phyloP scores from a whole-genome alignment of 2,329 filamentous ascomycete genomes.

The Hypoxylon sp. region DNA sequence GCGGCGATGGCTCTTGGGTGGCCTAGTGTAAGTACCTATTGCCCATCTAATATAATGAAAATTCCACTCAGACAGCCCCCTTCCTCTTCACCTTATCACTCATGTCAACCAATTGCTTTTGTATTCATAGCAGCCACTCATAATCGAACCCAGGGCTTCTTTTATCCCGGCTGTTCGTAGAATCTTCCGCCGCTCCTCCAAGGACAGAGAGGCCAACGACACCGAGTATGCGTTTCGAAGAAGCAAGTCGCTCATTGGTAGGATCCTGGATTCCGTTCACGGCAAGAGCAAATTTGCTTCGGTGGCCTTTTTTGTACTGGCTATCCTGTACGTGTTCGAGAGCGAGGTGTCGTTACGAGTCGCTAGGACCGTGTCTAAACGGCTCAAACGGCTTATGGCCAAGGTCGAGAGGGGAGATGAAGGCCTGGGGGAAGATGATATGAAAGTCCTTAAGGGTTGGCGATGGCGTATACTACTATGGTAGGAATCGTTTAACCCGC shows the following conservation, averaged over 20 bases:
- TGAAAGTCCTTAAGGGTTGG: constrained; percentile 66
- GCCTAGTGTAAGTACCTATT: constrained; percentile 59
- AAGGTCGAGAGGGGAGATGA: constrained; percentile 63
- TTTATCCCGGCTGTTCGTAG: constrained; percentile 65
- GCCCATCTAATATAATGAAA: neutral
- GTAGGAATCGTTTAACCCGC: constrained; percentile 46
- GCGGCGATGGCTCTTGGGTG: constrained; percentile 66
- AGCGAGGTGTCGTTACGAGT: constrained; percentile 70
- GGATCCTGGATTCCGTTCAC: constrained; percentile 61
- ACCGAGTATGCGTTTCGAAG: constrained; percentile 69
- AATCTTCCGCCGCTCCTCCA: constrained; percentile 62
- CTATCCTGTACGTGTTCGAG: constrained; percentile 69
- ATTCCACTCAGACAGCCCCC: neutral
- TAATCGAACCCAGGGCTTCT: constrained; percentile 55
- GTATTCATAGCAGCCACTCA: neutral
- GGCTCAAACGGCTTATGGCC: constrained; percentile 61
- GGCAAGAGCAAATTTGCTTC: constrained; percentile 62
- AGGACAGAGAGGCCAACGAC: constrained; percentile 60
- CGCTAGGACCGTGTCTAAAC: constrained; percentile 63
- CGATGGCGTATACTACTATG: constrained; percentile 67
- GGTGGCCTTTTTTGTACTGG: constrained; percentile 67
- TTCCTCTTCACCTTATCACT: neutral
- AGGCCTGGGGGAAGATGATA: constrained; percentile 61
- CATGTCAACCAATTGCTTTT: neutral
- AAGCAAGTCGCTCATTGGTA: constrained; percentile 63